Evolutionary conservation across 371 early-diverging fungal genomes (phyloP), one percentile per base, ranked within the genome.

Genomic region (Mucor piriformis): DNA sequence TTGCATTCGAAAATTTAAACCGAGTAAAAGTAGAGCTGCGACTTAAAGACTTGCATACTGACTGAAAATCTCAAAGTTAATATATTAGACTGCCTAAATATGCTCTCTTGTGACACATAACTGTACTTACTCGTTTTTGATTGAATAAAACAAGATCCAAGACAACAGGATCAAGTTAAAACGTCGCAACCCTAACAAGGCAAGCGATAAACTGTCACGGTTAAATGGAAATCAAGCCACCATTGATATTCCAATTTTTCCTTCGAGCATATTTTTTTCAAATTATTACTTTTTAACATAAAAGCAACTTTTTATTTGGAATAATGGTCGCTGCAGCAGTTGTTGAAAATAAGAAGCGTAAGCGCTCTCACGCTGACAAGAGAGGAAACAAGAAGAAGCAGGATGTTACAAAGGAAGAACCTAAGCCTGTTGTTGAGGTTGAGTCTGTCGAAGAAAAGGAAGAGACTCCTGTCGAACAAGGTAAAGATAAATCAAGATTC

Each of bases 341-440:
- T 48, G 53, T 61, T 12, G 56, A 66, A 33, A 63, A 38, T 24
- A 66, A 62, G 29, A 72, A 72, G 51, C 69, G 72, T 54, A 72
- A 72, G 60, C 72, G 69, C 37, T 51, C 62, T 53, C 62, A 58
- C 47, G 63, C 66, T 32, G 65, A 49, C 3, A 68, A 72, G 32
- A 65, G 69, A 52, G 57, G 53, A 23, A 61, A 46, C 32, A 59
- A 57, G 27, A 68, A 72, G 72, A 64, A 72, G 62, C 68, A 70
- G 29, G 74, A 70, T 27, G 56, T 63, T 23, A 55, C 53, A 16
- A 57, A 67, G 47, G 76, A 59, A 27, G 74, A 73, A 42, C 69
- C 68, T 11, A 75, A 74, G 13, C 73, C 76, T 33, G 67, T 63
- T 46, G 61, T 62, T 33, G 66, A 66, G 40, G 24, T 64, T 23